Percentiles rank a stretch among this genome's conserved stretches.
These are phyloP conservation scores for Xylariaceae sp. DNA, from an alignment of 2,329 filamentous ascomycete species.

Conservation along the genomic window DNA sequence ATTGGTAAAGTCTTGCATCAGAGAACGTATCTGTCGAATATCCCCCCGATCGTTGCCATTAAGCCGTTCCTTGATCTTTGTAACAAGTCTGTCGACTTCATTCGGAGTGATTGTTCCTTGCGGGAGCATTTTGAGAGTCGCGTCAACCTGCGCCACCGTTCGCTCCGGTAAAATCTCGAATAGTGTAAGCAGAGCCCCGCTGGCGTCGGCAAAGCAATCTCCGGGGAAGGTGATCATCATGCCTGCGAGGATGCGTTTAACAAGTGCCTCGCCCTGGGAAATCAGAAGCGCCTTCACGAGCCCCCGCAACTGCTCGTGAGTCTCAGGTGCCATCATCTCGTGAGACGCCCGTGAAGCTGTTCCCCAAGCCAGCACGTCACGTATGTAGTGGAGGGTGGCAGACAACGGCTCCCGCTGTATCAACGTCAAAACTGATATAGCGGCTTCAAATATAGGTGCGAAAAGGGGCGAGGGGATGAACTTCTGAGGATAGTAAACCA, in stretches of 20 bases:
- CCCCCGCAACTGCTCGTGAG: conserved; percentile 65
- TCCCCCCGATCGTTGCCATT: conserved; percentile 56
- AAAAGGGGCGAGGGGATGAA: conserved; percentile 77
- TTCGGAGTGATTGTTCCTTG: conserved; percentile 72
- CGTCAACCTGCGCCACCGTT: conserved; percentile 76
- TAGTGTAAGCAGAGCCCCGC: conserved; percentile 82
- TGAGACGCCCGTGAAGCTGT: conserved; percentile 62
- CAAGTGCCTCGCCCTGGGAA: conserved; percentile 69
- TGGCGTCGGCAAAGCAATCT: conserved; percentile 93
- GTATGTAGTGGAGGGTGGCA: conserved; percentile 86
- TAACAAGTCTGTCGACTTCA: conserved; percentile 77
- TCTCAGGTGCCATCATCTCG: conserved; percentile 51
- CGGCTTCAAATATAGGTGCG: conserved; percentile 79
- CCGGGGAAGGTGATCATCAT: conserved; percentile 99
- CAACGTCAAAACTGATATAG: conserved; percentile 78
- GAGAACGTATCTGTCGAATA: conserved; percentile 71
- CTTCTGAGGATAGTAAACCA: conserved; percentile 86
- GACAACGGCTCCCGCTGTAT: conserved; percentile 90
- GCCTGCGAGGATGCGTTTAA: conserved; percentile 87
- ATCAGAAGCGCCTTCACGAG: conserved; percentile 70
- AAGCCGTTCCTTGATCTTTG: conserved; percentile 75
- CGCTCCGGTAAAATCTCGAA: conserved; percentile 82
- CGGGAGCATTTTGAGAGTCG: conserved; percentile 79
- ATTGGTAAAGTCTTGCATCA: conserved; percentile 96
- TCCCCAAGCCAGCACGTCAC: conserved; percentile 87